Evolutionary conservation across 139 green algal genomes (phyloP), one percentile per base, ranked within the genome.

Genomic region (Asterochloris erici): DNA sequence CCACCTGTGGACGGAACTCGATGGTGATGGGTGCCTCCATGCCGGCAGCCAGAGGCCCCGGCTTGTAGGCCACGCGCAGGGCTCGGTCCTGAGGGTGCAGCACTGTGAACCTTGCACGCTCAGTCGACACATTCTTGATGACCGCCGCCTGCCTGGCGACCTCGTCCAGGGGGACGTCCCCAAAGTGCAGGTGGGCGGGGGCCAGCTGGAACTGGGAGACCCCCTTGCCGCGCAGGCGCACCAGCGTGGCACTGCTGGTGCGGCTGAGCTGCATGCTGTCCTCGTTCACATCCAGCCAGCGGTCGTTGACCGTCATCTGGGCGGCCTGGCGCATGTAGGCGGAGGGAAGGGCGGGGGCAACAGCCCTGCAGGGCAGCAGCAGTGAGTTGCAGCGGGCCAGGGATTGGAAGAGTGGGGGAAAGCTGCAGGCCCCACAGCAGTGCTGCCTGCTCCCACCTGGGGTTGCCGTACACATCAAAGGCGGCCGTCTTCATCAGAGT

Each of bases 171-270:
- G 76, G 28, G 17, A 94, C 86, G 9, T 61, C 68, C 12, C 91
- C 91, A 87, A 95, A 91, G 81, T 95, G 87, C 15, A 95, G 69
- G 81, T 94, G 91, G 10, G 63, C 79, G 0, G 91, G 91, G 12
- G 63, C 84, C 15, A 94, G 83, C 23, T 79, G 61, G 77, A 94
- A 89, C 83, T 92, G 88, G 62, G 73, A 71, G 17, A 68, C 77
- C 12, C 76, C 83, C 81, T 88, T 88, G 60, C 80, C 80, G 24
- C 73, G 60, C 68, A 77, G 26, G 24, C 80, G 70, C 68, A 79
- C 13, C n/a, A 84, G 14, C 15, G 70, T 84, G 47, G 73, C 68
- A 4, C 69, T 79, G 60, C 47, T 62, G 62, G 80, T 84, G 23
- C 27, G 60, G 13, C 47, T 85, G 26, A 85, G 28, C 23, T 82